These are phyloP conservation scores for Ceratobasidium theobromae DNA, from an alignment of 1,284 basidiomycete species.

Conservation along the genomic window DNA sequence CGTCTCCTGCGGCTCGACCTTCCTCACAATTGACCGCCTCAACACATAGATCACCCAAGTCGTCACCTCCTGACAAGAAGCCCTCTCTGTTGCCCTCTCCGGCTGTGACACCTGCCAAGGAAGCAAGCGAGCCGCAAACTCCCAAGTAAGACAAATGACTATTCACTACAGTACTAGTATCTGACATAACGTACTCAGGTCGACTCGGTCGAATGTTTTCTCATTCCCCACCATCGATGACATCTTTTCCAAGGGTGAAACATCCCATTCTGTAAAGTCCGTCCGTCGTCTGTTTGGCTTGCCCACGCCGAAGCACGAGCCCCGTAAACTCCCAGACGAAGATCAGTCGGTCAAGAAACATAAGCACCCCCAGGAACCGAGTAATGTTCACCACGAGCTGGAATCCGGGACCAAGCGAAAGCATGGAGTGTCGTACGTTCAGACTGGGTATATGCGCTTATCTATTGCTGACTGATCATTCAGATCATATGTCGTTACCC, in stretches of 20 bases:
- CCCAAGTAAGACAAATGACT: not conserved
- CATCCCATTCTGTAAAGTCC: constrained; percentile 14
- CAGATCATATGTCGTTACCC: constrained; percentile 5
- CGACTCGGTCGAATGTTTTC: constrained; percentile 7
- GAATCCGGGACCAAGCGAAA: not conserved
- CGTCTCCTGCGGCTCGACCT: not conserved
- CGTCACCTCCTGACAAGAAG: constrained; percentile 14
- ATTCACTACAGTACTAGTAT: not conserved
- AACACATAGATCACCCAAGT: constrained; percentile 15
- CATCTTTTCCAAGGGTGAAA: constrained; percentile 26
- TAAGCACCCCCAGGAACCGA: not conserved
- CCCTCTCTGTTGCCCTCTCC: constrained; percentile 2
- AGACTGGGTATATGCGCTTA: not conserved
- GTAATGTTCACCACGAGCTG: constrained; percentile 2
- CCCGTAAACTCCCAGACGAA: constrained; percentile 13
- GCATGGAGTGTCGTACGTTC: not conserved
- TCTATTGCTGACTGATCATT: not conserved
- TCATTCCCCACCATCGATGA: constrained; percentile 22
- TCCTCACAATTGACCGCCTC: constrained; percentile 12
- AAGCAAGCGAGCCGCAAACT: not conserved
- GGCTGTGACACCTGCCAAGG: not conserved
- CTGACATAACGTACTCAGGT: not conserved
- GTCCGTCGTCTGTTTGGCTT: constrained; percentile 19
- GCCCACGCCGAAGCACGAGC: constrained; percentile 25
- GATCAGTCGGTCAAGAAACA: not conserved